A percentile compares a stretch with the other conserved stretches of the same genome.
These are phyloP conservation scores for Agastache rugosa DNA, from an alignment of 257 asterid genomes.

Conservation along the genomic window DNA sequence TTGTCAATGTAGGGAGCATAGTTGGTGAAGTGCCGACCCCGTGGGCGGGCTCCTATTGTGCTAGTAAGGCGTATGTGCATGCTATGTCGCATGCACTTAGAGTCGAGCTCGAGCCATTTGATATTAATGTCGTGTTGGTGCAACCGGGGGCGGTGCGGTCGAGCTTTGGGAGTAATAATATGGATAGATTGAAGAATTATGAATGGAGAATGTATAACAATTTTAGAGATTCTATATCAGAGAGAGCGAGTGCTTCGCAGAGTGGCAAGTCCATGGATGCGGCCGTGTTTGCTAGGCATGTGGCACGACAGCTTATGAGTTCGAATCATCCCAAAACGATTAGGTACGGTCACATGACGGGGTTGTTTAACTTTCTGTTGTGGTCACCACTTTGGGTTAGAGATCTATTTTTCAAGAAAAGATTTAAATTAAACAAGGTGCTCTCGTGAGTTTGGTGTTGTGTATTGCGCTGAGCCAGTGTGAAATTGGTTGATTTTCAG, in stretches of 20 bases:
- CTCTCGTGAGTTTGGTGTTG: constrained; percentile 12
- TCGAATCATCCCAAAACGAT: constrained; percentile 60
- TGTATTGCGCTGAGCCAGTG: not conserved
- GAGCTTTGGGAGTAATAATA: constrained; percentile 48
- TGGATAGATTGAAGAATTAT: constrained; percentile 45
- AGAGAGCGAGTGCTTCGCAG: constrained; percentile 77
- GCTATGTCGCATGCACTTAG: constrained; percentile 58
- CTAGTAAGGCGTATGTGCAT: constrained; percentile 70
- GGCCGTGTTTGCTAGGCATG: constrained; percentile 61
- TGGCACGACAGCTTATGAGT: constrained; percentile 52
- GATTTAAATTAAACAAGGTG: constrained; percentile 50
- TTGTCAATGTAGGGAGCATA: constrained; percentile 74
- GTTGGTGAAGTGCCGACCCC: constrained; percentile 77
- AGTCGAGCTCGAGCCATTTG: constrained; percentile 65
- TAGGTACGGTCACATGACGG: constrained; percentile 65
- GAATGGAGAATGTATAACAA: constrained; percentile 69
- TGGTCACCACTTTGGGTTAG: constrained; percentile 74
- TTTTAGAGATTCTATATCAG: constrained; percentile 53
- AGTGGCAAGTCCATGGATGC: constrained; percentile 65
- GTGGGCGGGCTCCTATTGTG: constrained; percentile 83
- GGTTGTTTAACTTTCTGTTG: constrained; percentile 56
- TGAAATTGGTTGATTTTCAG: not conserved
- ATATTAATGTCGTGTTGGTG: constrained; percentile 58
- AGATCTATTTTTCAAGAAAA: constrained; percentile 53
- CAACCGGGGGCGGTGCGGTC: constrained; percentile 67